Evolutionary conservation across 768 basidiomycete species (phyloP).

Genomic region (Boletus tomentosulus): DNA sequence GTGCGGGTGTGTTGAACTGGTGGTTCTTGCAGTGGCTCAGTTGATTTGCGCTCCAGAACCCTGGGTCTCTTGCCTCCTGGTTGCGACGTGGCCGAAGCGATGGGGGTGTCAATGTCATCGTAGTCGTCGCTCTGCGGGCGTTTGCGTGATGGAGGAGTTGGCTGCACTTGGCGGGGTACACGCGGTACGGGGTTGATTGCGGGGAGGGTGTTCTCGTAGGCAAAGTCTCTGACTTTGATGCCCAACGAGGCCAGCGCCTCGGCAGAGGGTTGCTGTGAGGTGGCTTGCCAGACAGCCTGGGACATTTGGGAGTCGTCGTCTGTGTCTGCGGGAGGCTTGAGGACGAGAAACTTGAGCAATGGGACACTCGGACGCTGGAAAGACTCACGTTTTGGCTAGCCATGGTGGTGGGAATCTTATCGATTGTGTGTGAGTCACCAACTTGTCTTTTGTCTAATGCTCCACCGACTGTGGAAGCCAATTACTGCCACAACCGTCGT

Average conservation of each 20-base stretch:
- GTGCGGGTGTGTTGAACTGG: slow-evolving; percentile 13
- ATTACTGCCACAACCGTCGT: slow-evolving; percentile 50
- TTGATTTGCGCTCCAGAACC: slow-evolving; percentile 29
- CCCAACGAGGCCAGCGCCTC: slow-evolving; percentile 30
- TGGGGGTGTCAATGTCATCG: background rate
- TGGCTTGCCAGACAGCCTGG: background rate
- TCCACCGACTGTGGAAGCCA: slow-evolving; percentile 67
- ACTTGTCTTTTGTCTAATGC: slow-evolving; percentile 40
- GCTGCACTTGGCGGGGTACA: slow-evolving; percentile 46
- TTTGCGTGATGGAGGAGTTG: slow-evolving; percentile 35
- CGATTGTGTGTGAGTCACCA: slow-evolving; percentile 5
- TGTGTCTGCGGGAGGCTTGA: background rate
- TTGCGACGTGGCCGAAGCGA: background rate
- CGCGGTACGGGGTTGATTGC: slow-evolving; percentile 52
- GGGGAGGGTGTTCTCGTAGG: slow-evolving; percentile 62
- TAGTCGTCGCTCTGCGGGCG: slow-evolving; percentile 35
- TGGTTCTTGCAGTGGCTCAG: slow-evolving; percentile 33
- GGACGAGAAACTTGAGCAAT: background rate
- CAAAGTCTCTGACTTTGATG: slow-evolving; percentile 56
- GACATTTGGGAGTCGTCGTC: slow-evolving; percentile 17
- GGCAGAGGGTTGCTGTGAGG: slow-evolving; percentile 35
- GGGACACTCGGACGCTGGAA: background rate
- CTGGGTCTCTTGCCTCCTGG: slow-evolving; percentile 21
- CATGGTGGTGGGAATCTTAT: slow-evolving; percentile 7
- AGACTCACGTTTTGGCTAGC: background rate